Base-by-base conservation (phyloP, 1,284 basidiomycete genomes). In the Cutaneotrichosporon sp. region DNA sequence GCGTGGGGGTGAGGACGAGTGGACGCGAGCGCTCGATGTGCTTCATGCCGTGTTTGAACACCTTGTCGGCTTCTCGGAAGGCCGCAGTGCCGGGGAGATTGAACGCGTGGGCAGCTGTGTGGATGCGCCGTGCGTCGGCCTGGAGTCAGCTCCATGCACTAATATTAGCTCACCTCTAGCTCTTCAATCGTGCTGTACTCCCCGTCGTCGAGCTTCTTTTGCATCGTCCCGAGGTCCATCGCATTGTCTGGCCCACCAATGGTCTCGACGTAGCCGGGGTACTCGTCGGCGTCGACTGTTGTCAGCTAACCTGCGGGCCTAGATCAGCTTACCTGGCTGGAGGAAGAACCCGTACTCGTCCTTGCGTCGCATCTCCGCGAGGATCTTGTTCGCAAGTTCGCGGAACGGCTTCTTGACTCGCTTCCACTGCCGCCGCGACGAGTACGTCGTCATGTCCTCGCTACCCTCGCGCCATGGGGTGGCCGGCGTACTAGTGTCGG, bases 221-320 rank as follows among this genome's bases (percentile, higher is more conserved):
- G 76, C 77, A 80, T 80, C 13, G 79, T 80, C 4, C 68, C 70
- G 43, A 79, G 67, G 54, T 80, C 79, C 79, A 80, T 80, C 70
- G 76, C 76, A 38, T 77, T 77, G 53, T 76, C 78, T 31, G 70
- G 67, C 8, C 79, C 79, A 14, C 79, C 79, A n/a, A 80, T 74
- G 3, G 70, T 66, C 14, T 69, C 69, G 2, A 76, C 67, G 57
- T 80, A 80, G 27, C 71, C 72, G 5, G 79, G 78, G 47, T 74
- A 78, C 18, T 74, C 74, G 18, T 76, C 72, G 11, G 66, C 59
- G 31, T 74, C 67, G 13, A 80, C 79, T 55, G 63, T 9, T n/a
- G 50, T 56, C 16, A 55, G 46, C 38, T 16, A 31, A 36, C 10
- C n/a, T 11, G 13, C 14, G 13, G 3, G 5, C 8, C n/a, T n/a